Conservation (phyloP, 164 flowering plant species). For the Platanus orientalis region DNA sequence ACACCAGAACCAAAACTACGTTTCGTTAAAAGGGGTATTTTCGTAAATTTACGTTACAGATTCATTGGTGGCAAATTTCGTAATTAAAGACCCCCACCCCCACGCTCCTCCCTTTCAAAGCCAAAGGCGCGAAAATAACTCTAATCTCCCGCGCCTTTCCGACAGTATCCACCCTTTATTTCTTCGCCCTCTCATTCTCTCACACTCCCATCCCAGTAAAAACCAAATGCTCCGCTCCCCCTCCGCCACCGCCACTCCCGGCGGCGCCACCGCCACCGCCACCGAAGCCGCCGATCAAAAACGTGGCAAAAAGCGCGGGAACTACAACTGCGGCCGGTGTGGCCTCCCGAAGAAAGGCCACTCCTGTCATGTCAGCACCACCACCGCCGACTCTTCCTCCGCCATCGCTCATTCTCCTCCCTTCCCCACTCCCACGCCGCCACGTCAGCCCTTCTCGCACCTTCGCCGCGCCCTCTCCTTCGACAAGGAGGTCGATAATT, state of each 20-base stretch:
- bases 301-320: constrained; percentile 73
- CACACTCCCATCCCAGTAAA: neutral
- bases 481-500: constrained; percentile 24
- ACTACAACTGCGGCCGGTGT: constrained; percentile 86
- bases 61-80: too few relatives aligned
- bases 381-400: constrained; percentile 13
- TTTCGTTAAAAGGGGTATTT: too few relatives aligned
- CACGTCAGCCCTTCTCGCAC: constrained; percentile 1
- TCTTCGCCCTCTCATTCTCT: neutral
- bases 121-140: constrained; percentile 43
- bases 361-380: constrained; percentile 28
- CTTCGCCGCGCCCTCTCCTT: constrained; percentile 70
- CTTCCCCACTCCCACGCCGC: constrained; percentile 2
- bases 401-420: constrained; percentile 9
- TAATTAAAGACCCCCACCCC: too few relatives aligned
- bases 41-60: too few relatives aligned
- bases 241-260: constrained; percentile 22
- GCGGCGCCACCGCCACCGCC: neutral
- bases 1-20: too few relatives aligned
- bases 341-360: constrained; percentile 93
- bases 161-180: constrained; percentile 7
- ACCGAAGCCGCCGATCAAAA: constrained; percentile 17
- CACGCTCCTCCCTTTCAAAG: too few relatives aligned
- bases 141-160: constrained; percentile 41
- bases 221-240: constrained; percentile 26